Conservation (phyloP, 345 rosid species). For the Eucalyptus regnans region DNA sequence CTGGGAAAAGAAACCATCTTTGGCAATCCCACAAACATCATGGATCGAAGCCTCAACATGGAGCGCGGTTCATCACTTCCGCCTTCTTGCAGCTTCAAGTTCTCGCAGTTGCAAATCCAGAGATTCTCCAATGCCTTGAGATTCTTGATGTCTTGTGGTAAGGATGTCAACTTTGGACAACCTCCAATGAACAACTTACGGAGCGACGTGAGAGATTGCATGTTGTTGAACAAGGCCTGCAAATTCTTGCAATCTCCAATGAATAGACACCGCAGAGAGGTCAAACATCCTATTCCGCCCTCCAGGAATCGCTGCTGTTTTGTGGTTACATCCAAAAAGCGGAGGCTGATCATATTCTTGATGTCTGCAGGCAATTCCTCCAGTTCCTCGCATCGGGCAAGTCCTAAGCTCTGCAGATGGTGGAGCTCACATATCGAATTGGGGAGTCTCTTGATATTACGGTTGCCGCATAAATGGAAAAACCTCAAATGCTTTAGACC, state of each 20-base stretch:
- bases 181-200: background rate
- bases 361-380: conserved; percentile 7
- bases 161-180: background rate
- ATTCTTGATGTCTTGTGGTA: background rate
- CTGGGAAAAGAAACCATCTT: background rate
- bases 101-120: background rate
- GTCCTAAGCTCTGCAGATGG: conserved; percentile 2
- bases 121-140: conserved; percentile 1
- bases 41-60: background rate
- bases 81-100: background rate
- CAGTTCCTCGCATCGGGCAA: background rate
- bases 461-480: background rate
- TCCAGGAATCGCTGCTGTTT: background rate
- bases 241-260: background rate
- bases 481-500: conserved; percentile 11
- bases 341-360: conserved; percentile 1
- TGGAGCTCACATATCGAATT: conserved; percentile 7
- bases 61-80: background rate
- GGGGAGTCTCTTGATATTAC: background rate
- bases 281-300: conserved; percentile 2
- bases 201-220: background rate
- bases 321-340: background rate
- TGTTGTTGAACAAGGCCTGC: background rate
- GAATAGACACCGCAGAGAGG: background rate
- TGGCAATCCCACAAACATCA: background rate